A percentile compares a stretch with the other conserved stretches of the same genome.
Evolutionary conservation across 768 basidiomycete species (phyloP).

Genomic region (Boletus pseudo-olivaceus): DNA sequence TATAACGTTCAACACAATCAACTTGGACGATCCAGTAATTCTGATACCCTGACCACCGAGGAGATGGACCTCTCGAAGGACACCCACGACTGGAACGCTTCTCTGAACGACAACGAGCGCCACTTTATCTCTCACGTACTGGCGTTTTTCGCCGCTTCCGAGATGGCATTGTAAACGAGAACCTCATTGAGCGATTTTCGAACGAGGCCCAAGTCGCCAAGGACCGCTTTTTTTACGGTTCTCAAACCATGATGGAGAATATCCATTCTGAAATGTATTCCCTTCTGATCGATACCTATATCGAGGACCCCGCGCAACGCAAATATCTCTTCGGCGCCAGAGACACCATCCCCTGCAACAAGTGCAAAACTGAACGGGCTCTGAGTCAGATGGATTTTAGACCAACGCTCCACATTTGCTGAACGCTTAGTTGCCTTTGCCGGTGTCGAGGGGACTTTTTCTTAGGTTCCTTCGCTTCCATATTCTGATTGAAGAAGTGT

Average conservation of each 20-base stretch:
- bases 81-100: slow-evolving; percentile 77
- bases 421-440: slow-evolving; percentile 92
- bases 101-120: slow-evolving; percentile 45
- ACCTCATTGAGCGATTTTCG: slow-evolving; percentile 90
- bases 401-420: slow-evolving; percentile 74
- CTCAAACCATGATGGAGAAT: slow-evolving; percentile 99
- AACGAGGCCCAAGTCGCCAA: slow-evolving; percentile 90
- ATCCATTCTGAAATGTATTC: slow-evolving; percentile 97
- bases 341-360: slow-evolving; percentile 90
- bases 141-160: slow-evolving; percentile 96
- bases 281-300: slow-evolving; percentile 91
- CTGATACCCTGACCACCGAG: slow-evolving; percentile 66
- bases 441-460: slow-evolving; percentile 97
- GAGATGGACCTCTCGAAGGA: slow-evolving; percentile 91
- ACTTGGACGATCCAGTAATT: too few relatives aligned
- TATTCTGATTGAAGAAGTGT: slow-evolving; percentile 97
- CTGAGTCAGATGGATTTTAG: slow-evolving; percentile 88
- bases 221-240: slow-evolving; percentile 95
- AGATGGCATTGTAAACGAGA: slow-evolving; percentile 96
- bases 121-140: slow-evolving; percentile 33
- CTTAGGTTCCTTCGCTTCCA: slow-evolving; percentile 87
- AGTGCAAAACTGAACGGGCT: slow-evolving; percentile 94
- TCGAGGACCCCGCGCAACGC: slow-evolving; percentile 74
- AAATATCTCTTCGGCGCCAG: slow-evolving; percentile 87
- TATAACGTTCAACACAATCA: too few relatives aligned